Base-by-base conservation (phyloP, 371 early-diverging fungal genomes). In the Racocetra persica region DNA sequence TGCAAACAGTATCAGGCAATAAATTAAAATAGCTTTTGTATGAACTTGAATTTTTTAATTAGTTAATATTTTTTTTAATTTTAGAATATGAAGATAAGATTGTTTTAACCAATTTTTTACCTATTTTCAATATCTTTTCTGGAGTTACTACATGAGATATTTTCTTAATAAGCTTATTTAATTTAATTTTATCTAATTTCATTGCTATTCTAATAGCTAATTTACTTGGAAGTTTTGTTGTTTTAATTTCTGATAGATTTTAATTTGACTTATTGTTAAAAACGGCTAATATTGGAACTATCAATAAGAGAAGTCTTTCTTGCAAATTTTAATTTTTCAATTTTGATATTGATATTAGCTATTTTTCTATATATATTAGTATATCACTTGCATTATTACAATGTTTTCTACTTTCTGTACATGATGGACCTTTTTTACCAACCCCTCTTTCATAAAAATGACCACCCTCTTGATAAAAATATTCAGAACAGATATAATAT, bases 381-480 rank as follows among this genome's bases (percentile, higher is more conserved):
- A 28, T 2, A 32, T 62, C 11, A 18, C 20, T 60, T 62, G 28
- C 45, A 63, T 76, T 16, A 76, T 62, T 5, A 18, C 22, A 38
- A 49, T 76, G 77, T 49, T 63, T 20, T 51, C 14, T 10, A 51
- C 51, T 51, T 51, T 51, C 51, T 1, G 14, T 51, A 51, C 51
- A 51, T 51, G 51, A 16, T 51, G 51, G 51, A 51, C 51, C 57
- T n/a, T 13, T 5, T 52, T 16, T 32, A 28, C 13, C n/a, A n/a
- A n/a, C n/a, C n/a, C n/a, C 7, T 73, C 28, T 73, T 32, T n/a
- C 32, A 73, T 73, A 18, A 52, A 73, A 36, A 73, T 73, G 57
- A 7, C 55, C 16, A 10, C 73, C 73, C 2, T 73, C 38, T 38
- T 52, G 51, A 52, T 73, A n/a, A 22, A 52, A 73, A 73, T 36